Evolutionary conservation across 257 asterid genomes (phyloP), one percentile per base, ranked within the genome.

Genomic region (Nicotiana sylvestris): DNA sequence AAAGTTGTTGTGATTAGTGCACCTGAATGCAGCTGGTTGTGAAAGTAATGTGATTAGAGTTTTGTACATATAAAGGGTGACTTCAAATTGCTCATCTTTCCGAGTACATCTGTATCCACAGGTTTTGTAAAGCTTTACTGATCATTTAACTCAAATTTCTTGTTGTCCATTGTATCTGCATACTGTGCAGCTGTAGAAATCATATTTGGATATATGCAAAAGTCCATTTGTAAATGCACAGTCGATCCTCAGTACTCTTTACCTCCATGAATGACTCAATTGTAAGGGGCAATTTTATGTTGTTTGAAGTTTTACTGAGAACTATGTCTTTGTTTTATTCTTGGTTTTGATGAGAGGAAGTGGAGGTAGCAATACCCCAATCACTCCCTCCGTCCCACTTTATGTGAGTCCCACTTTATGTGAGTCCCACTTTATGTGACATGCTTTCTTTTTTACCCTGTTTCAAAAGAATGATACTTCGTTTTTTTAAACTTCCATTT

Each of bases 31-130:
- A 46, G 43, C 80, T 79, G 57, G 70, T 37, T 33, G 35, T 80
- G 4, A 37, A 60, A 46, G 25, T 79, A 13, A 25, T 35, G 82
- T 62, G 37, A 16, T 72, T 21, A 46, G 35, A 5, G 80, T 15
- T 29, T 3, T 51, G 80, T 76, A 76, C 46, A 76, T 51, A 76
- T 4, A 76, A 76, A 27, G 64, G 29, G 46, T 15, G 46, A 29
- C 65, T 76, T 76, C 80, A 76, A 27, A 51, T 76, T 76, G 80
- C 80, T 51, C 16, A 29, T 27, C 64, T 76, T 43, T 51, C 43
- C 8, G 8, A 7, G 4, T 27, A 76, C 64, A 76, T 76, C 67
- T 61, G 67, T 61, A 61, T 61, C 33, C 6, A 2, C 58, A 43
- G 60, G 37, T 35, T 43, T 39, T 43, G 82, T 80, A 60, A 80